Evolutionary conservation across 495 filamentous ascomycete species (phyloP).

Genomic region (Astrothelium macrocarpum): DNA sequence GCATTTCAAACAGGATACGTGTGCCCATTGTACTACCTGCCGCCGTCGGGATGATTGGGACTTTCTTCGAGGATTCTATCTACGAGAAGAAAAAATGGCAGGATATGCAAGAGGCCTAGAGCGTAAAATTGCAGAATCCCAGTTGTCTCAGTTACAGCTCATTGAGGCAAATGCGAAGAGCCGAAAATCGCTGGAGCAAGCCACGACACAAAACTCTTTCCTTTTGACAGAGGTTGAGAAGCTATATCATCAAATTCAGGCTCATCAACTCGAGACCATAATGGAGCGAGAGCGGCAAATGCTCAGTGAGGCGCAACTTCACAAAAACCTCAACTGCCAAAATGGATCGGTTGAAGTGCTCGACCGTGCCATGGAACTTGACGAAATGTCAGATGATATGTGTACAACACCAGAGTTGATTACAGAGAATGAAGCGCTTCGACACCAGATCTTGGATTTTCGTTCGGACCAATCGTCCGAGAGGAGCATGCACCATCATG

Average conservation of each 20-base stretch:
- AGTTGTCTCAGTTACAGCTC: not conserved
- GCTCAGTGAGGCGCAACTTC: not conserved
- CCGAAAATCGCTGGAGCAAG: not conserved
- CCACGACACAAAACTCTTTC: not conserved
- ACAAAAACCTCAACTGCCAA: not conserved
- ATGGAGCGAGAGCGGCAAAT: not conserved
- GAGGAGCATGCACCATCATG: too few species aligned
- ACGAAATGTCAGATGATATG: not conserved
- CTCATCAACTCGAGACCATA: not conserved
- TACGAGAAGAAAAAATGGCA: not conserved
- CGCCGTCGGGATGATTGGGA: not conserved
- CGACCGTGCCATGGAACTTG: not conserved
- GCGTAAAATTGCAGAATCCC: not conserved
- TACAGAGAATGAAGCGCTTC: not conserved
- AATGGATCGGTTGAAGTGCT: not conserved
- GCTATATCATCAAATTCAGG: not conserved
- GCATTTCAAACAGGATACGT: not conserved
- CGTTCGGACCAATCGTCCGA: too few species aligned
- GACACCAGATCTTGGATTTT: not conserved
- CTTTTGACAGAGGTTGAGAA: not conserved
- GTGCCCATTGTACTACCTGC: not conserved
- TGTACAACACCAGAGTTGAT: not conserved
- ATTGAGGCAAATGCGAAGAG: not conserved
- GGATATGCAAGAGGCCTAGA: not conserved
- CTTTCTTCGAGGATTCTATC: not conserved